phyloP scores from a whole-genome alignment of 1,284 basidiomycete species.

The Rhizoctonia solani region DNA sequence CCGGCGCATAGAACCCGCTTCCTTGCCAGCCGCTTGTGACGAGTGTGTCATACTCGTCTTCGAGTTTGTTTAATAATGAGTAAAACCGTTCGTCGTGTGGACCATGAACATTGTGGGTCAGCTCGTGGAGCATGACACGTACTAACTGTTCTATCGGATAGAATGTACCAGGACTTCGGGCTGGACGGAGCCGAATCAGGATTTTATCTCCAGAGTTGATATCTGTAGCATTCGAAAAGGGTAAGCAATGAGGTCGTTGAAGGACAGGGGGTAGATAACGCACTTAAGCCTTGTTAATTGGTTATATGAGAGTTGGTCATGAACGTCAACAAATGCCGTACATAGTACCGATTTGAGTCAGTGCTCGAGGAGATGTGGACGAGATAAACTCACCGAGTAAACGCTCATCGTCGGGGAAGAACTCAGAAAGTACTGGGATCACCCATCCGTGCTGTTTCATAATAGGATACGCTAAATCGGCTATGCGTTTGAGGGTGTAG shows the following conservation, averaged over 20 bases:
- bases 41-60: constrained; percentile 80
- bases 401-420: constrained; percentile 75
- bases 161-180: constrained; percentile 70
- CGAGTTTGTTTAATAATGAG: constrained; percentile 72
- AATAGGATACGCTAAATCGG: constrained; percentile 84
- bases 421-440: constrained; percentile 81
- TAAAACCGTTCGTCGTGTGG: constrained; percentile 82
- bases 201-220: constrained; percentile 80
- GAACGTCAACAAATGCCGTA: background rate
- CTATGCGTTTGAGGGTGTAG: constrained; percentile 68
- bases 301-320: background rate
- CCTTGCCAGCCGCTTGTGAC: constrained; percentile 76
- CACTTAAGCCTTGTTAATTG: constrained; percentile 50
- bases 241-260: constrained; percentile 20
- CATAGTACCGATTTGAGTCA: too few relatives aligned
- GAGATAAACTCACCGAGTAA: constrained; percentile 63
- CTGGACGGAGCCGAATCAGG: constrained; percentile 73
- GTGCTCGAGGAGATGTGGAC: background rate
- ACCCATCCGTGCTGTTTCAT: constrained; percentile 83
- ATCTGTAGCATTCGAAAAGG: constrained; percentile 53
- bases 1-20: constrained; percentile 80
- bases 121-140: constrained; percentile 86
- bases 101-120: constrained; percentile 86
- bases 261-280: constrained; percentile 38
- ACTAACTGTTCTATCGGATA: constrained; percentile 74